These are phyloP conservation scores for Starmerella khaoyaiensis DNA, from an alignment of 805 yeast genomes.

Conservation along the genomic window DNA sequence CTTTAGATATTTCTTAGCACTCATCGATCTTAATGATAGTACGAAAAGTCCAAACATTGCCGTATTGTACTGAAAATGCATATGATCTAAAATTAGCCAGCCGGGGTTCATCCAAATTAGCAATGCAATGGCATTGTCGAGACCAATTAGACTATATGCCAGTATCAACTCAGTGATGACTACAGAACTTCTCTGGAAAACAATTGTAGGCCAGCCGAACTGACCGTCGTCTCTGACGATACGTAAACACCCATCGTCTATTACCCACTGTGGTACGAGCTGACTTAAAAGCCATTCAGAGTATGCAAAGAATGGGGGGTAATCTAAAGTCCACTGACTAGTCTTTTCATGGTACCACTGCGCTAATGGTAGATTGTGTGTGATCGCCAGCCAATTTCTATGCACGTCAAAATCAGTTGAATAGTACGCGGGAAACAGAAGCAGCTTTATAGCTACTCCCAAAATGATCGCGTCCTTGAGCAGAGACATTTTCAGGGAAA, in stretches of 20 bases:
- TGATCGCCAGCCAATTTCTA: constrained; percentile 91
- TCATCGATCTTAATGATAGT: constrained; percentile 59
- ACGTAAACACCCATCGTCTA: constrained; percentile 64
- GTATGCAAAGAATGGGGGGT: constrained; percentile 96
- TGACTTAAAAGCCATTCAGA: constrained; percentile 73
- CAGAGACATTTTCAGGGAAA: no score
- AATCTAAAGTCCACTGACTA: constrained; percentile 87
- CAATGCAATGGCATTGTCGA: constrained; percentile 44
- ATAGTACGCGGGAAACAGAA: constrained; percentile 67
- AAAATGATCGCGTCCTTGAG: constrained; percentile 9
- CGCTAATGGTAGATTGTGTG: constrained; percentile 55
- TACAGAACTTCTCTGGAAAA: constrained; percentile 74
- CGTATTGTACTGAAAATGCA: constrained; percentile 95
- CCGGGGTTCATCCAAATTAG: constrained; percentile 84
- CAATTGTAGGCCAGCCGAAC: constrained; percentile 66
- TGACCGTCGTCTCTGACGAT: constrained; percentile 45
- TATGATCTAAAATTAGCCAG: constrained; percentile 77
- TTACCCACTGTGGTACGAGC: constrained; percentile 52
- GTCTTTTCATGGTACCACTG: constrained; percentile 78
- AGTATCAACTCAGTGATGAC: constrained; percentile 61
- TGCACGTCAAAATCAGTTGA: constrained; percentile 98
- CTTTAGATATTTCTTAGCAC: constrained; percentile 40
- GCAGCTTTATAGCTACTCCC: constrained; percentile 26
- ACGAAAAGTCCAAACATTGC: constrained; percentile 77
- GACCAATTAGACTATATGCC: constrained; percentile 30